Base-by-base conservation (phyloP, 2,329 filamentous ascomycete species). In the Dichotomopilus funicola region DNA sequence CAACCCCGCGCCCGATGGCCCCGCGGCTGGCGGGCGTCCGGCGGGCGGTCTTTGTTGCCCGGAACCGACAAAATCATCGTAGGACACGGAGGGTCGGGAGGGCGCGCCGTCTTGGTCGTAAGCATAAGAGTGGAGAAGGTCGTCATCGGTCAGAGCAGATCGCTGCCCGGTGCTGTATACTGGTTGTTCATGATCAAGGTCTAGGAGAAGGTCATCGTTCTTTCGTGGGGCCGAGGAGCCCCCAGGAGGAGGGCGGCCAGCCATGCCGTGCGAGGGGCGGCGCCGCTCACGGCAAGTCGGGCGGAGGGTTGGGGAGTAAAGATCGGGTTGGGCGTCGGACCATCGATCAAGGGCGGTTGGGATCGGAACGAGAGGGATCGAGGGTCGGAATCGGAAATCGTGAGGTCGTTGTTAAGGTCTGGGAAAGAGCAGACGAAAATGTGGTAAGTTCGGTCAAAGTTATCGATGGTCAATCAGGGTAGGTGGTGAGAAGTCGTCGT, bases 31-130 rank as follows among this genome's bases (percentile, higher is more conserved):
- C 56, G 75, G 72, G 62, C 73, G 74, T 53, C 71, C 71, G 47
- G 76, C 70, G 27, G 76, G 69, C 49, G 79, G 76, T 52, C 77
- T 72, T 57, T 78, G 73, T 59, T 76, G 77, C 61, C 76, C 75
- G 49, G 78, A 84, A 61, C 92, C 92, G 60, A 97, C 86, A 70
- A 96, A 97, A 66, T 94, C 88, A 77, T 96, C 92, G 73, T 96
- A 96, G 56, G 91, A 95, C 51, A 92, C 85, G 33, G 91, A 96
- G 51, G 91, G 89, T 63, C 92, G 87, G 55, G 83, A 73, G 59
- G 81, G 80, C 47, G 79, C 75, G 63, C 80, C 75, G 62, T 88
- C 82, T 60, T 83, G 78, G 66, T 88, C 79, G 67, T 87, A 83
- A 66, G 87, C 81, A 73, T 89, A 91, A 62, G 83, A 83, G 68